Conservation (phyloP, 2,329 filamentous ascomycete genomes). For the Aspergillus clavatus region DNA sequence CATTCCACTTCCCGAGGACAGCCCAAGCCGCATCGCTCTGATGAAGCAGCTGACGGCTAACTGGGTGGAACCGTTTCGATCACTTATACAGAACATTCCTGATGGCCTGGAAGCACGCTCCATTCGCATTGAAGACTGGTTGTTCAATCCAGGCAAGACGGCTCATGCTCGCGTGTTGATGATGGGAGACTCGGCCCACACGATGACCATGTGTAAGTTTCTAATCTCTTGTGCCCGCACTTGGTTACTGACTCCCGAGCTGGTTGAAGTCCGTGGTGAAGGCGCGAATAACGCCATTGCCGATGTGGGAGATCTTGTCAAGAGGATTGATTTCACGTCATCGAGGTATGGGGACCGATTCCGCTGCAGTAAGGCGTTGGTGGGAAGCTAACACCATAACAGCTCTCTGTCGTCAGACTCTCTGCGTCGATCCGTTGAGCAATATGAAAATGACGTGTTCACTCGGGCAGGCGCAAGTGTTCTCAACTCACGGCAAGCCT, state of each 20-base stretch:
- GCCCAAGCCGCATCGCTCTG: conserved; percentile 38
- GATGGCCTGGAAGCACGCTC: conserved; percentile 41
- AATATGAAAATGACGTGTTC: conserved; percentile 46
- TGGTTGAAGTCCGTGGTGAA: conserved; percentile 50
- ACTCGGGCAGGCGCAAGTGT: conserved; percentile 45
- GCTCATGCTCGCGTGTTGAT: conserved; percentile 42
- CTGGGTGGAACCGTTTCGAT: conserved; percentile 50
- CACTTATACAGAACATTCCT: conserved; percentile 40
- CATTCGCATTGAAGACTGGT: conserved; percentile 48
- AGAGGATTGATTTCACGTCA: conserved; percentile 20
- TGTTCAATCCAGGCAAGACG: conserved; percentile 32
- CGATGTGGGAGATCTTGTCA: conserved; percentile 47
- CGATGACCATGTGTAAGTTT: conserved; percentile 57
- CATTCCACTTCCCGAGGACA: conserved; percentile 40
- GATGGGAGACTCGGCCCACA: conserved; percentile 54
- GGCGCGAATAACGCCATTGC: conserved; percentile 55
- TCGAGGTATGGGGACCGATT: background rate
- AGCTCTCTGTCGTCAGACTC: conserved; percentile 10
- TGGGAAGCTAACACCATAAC: too few relatives aligned
- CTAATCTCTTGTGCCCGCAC: background rate
- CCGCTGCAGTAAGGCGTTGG: too few relatives aligned
- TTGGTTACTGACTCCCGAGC: background rate
- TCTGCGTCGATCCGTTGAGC: conserved; percentile 13
- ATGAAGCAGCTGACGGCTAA: conserved; percentile 43
- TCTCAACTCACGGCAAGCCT: conserved; percentile 49